These are phyloP conservation scores for Tetraselmis striata DNA, from an alignment of 139 green algal species.

Conservation along the genomic window DNA sequence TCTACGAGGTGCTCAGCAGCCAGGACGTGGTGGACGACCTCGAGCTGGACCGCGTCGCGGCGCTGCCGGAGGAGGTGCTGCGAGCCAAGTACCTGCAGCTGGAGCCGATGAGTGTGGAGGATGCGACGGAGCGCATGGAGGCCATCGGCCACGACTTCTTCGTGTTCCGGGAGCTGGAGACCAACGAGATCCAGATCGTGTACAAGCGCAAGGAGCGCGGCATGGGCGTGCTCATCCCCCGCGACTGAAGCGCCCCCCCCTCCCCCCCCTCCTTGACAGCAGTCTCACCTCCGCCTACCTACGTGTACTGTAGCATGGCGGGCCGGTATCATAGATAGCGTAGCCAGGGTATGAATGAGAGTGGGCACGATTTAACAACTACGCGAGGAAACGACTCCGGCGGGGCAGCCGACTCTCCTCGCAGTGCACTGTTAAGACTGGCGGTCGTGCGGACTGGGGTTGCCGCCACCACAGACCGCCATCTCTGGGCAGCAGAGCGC, in stretches of 20 bases:
- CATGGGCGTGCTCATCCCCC: constrained; percentile 61
- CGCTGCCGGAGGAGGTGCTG: not conserved
- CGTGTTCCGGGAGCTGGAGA: constrained; percentile 39
- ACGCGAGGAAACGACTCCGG: too few relatives aligned
- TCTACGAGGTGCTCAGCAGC: not conserved
- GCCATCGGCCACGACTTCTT: constrained; percentile 30
- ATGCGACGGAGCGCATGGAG: constrained; percentile 44
- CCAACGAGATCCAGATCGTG: constrained; percentile 39
- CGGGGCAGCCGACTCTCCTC: too few relatives aligned
- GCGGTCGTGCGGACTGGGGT: too few relatives aligned
- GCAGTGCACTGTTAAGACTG: too few relatives aligned
- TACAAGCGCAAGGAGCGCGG: constrained; percentile 54
- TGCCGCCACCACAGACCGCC: too few relatives aligned
- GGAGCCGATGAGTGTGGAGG: constrained; percentile 44
- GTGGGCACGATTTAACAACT: too few relatives aligned
- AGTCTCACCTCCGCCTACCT: not conserved
- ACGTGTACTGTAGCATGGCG: too few relatives aligned
- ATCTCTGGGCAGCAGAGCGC: too few relatives aligned
- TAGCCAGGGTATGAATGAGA: too few relatives aligned
- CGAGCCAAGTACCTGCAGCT: constrained; percentile 18
- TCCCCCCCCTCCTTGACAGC: not conserved
- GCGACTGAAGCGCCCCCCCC: not conserved
- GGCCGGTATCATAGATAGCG: too few relatives aligned
- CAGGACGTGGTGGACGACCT: not conserved
- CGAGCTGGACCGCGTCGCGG: not conserved